Conservation (phyloP, 768 basidiomycete species). For the Sporobolomyces pararoseus region DNA sequence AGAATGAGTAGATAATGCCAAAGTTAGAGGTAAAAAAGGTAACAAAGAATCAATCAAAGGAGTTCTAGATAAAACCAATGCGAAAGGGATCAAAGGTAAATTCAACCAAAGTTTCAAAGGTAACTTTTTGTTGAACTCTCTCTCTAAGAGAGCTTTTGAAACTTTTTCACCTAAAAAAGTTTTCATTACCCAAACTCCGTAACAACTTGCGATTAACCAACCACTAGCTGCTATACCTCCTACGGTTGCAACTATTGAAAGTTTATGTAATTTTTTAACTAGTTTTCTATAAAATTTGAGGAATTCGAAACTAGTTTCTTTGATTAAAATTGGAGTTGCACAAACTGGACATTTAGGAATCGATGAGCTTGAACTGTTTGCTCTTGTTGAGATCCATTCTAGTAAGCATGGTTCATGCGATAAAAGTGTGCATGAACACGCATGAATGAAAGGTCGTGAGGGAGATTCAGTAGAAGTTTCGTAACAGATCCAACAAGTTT, state of each 20-base stretch:
- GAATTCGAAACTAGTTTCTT: not conserved
- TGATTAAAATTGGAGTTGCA: conserved; percentile 29
- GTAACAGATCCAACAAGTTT: conserved; percentile 46
- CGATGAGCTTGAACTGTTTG: not conserved
- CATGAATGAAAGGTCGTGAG: conserved; percentile 20
- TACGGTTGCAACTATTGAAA: conserved; percentile 24
- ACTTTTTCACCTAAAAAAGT: conserved; percentile 31
- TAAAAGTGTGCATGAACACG: conserved; percentile 41
- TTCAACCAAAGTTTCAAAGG: conserved; percentile 32
- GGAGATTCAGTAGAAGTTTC: conserved; percentile 19
- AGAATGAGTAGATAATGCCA: too few relatives aligned
- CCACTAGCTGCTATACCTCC: conserved; percentile 24
- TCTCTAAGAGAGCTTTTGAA: conserved; percentile 7
- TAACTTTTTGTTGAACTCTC: not conserved
- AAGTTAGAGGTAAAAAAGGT: conserved; percentile 44
- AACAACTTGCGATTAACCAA: conserved; percentile 36
- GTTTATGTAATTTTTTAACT: not conserved
- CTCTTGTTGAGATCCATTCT: conserved; percentile 28
- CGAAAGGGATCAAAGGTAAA: conserved; percentile 42
- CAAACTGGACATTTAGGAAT: conserved; percentile 40
- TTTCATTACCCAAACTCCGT: conserved; percentile 38
- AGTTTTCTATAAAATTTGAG: conserved; percentile 7
- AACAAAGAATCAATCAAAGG: conserved; percentile 45
- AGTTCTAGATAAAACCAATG: conserved; percentile 43
- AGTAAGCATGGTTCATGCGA: conserved; percentile 41